Evolutionary conservation across 345 rosid species (phyloP).

Genomic region (Pistacia atlantica): DNA sequence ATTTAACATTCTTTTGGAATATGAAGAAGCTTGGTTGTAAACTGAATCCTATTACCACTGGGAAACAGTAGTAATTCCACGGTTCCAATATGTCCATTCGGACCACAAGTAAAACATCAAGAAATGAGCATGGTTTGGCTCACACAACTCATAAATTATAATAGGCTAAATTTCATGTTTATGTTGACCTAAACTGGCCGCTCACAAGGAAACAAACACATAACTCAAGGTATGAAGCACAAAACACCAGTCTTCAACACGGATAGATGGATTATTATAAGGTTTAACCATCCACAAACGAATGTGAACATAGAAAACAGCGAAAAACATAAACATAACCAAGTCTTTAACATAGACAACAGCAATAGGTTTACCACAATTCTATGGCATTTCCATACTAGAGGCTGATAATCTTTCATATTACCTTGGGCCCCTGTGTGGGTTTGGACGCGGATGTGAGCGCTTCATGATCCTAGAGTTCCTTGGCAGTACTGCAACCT

Average conservation of each 20-base stretch:
- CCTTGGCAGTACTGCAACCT: background rate
- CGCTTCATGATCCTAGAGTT: background rate
- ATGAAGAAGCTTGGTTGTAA: too few relatives aligned
- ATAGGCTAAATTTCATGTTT: background rate
- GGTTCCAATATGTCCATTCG: too few relatives aligned
- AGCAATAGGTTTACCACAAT: background rate
- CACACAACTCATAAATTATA: background rate
- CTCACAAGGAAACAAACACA: too few relatives aligned
- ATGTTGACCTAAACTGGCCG: too few relatives aligned
- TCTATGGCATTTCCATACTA: background rate
- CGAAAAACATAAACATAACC: background rate
- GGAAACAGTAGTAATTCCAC: too few relatives aligned
- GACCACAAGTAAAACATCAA: background rate
- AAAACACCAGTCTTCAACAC: too few relatives aligned
- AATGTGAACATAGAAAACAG: background rate
- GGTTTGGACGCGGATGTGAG: background rate
- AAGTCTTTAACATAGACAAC: background rate
- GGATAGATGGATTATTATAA: background rate
- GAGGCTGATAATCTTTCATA: background rate
- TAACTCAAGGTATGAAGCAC: too few relatives aligned
- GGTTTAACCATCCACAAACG: background rate
- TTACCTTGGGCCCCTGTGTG: background rate
- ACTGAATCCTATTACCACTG: too few relatives aligned
- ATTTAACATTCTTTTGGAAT: too few relatives aligned
- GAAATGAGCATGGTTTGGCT: background rate